phyloP scores from a whole-genome alignment of 2,329 filamentous ascomycete species.

The Thelonectria blattea region DNA sequence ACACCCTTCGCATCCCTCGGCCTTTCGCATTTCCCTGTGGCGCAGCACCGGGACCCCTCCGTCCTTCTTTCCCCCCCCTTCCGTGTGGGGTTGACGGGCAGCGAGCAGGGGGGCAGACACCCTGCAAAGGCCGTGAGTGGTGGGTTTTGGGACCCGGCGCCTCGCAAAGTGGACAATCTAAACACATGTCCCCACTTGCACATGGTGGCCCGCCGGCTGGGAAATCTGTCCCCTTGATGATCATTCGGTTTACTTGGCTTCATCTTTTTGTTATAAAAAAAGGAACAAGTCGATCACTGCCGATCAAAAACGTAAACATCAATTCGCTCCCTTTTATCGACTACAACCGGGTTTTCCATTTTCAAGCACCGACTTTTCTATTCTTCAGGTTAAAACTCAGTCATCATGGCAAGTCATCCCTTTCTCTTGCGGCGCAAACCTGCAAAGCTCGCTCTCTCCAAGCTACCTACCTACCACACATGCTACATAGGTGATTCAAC shows the following conservation, averaged over 20 bases:
- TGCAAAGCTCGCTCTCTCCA: not conserved
- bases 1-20: not conserved
- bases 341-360: not conserved
- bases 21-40: slow-evolving; percentile 1
- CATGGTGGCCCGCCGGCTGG: slow-evolving; percentile 21
- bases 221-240: slow-evolving; percentile 39
- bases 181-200: slow-evolving; percentile 43
- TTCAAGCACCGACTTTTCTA: not conserved
- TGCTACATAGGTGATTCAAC: no score
- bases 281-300: not conserved
- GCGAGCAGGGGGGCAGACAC: no score
- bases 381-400: not conserved
- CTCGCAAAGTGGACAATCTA: slow-evolving; percentile 11
- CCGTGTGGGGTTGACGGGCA: not conserved
- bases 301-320: not conserved
- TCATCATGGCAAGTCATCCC: slow-evolving; percentile 12
- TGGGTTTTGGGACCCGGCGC: slow-evolving; percentile 6
- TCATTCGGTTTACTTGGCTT: slow-evolving; percentile 19
- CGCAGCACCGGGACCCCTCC: slow-evolving; percentile 11
- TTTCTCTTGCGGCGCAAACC: slow-evolving; percentile 2
- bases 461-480: no score
- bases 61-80: no score
- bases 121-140: no score
- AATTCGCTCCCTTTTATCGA: not conserved
- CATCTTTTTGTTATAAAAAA: slow-evolving; percentile 27